Evolutionary conservation across 2,329 filamentous ascomycete species (phyloP).

Genomic region (Xylariomycetidae sp.): DNA sequence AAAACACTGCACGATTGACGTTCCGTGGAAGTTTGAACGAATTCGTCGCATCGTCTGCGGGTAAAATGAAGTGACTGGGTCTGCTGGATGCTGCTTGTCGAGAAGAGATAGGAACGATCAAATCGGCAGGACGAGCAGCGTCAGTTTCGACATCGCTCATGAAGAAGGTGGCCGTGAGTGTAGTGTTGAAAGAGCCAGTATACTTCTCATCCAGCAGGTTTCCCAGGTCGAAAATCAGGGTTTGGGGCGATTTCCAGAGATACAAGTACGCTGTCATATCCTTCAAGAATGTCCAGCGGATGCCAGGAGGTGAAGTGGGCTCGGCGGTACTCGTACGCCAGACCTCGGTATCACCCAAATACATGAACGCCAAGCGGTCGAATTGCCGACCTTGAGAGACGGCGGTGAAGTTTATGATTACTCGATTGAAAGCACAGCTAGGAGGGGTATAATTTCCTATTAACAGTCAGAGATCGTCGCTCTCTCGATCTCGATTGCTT

Average conservation of each 20-base stretch:
- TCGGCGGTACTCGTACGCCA: constrained; percentile 61
- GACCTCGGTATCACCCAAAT: constrained; percentile 56
- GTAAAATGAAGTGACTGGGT: constrained; percentile 52
- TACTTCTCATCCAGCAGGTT: constrained; percentile 53
- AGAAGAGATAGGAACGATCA: constrained; percentile 36
- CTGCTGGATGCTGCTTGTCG: constrained; percentile 34
- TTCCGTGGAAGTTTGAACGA: constrained; percentile 47
- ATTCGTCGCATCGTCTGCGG: constrained; percentile 43
- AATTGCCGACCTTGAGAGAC: constrained; percentile 54
- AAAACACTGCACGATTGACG: constrained; percentile 53
- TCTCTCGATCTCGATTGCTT: too few relatives aligned
- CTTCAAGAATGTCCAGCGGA: constrained; percentile 50
- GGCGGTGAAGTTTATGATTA: constrained; percentile 56
- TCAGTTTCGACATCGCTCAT: constrained; percentile 19
- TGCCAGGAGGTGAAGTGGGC: constrained; percentile 50
- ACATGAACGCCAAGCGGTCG: constrained; percentile 56
- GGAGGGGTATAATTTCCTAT: constrained; percentile 53
- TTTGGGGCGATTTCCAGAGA: constrained; percentile 44
- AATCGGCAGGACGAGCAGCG: constrained; percentile 23
- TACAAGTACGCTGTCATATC: constrained; percentile 53
- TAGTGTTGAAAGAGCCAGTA: constrained; percentile 53
- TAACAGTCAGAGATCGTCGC: too few relatives aligned
- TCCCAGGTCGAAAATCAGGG: constrained; percentile 56
- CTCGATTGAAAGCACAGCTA: constrained; percentile 54
- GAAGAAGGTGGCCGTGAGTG: constrained; percentile 49